These are phyloP conservation scores for Brasenia schreberi DNA, from an alignment of 164 flowering plant genomes.

Conservation along the genomic window DNA sequence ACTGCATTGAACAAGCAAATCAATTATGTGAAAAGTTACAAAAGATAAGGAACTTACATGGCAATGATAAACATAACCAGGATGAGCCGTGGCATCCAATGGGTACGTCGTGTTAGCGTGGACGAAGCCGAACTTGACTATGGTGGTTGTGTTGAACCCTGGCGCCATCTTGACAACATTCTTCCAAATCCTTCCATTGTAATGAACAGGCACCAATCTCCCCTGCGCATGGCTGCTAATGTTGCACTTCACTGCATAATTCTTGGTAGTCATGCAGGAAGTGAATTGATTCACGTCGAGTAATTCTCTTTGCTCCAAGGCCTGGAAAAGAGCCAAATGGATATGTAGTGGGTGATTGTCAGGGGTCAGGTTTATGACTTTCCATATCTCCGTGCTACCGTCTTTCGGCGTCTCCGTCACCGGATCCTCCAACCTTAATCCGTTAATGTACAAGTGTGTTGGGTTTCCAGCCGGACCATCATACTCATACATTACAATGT, in stretches of 20 bases:
- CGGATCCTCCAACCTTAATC: not conserved
- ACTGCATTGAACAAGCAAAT: not conserved
- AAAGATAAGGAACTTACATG: not conserved
- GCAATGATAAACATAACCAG: not conserved
- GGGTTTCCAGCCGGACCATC: not conserved
- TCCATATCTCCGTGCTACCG: not conserved
- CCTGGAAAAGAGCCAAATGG: not conserved
- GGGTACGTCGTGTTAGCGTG: not conserved
- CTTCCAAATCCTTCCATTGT: not conserved
- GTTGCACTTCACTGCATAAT: not conserved
- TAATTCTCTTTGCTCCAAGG: not conserved
- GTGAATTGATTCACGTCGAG: not conserved
- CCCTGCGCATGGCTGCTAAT: not conserved
- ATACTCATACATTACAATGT: not conserved
- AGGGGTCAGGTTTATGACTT: not conserved
- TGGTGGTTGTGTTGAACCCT: not conserved
- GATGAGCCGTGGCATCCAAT: not conserved
- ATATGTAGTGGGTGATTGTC: not conserved
- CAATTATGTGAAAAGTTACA: not conserved
- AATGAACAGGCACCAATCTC: not conserved
- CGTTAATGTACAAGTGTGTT: not conserved
- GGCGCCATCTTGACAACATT: slow-evolving; percentile 1
- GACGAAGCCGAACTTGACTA: not conserved
- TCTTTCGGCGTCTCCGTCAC: not conserved
- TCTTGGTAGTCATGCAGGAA: not conserved